Base-by-base conservation (phyloP, 805 yeast genomes). In the Cyberlindnera euphorbiiphila region DNA sequence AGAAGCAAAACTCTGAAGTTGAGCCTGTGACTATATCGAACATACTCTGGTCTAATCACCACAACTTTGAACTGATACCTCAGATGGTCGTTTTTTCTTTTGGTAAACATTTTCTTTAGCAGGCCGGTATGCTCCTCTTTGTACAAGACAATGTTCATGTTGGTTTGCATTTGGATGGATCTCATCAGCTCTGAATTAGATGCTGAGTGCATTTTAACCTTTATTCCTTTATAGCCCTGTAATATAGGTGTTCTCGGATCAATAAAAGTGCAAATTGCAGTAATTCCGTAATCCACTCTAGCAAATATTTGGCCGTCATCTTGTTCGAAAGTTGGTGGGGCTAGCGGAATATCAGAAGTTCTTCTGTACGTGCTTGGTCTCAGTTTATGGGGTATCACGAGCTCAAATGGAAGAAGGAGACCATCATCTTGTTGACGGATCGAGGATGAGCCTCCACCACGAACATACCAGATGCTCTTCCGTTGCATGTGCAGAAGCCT, bases 1-100 rank as follows among this genome's bases (percentile, higher is more conserved):
- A 37, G 25, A 3, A 37, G 23, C 8, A 37, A 33, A 6, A 34
- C 41, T 34, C 32, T 37, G 36, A 32, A 32, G 33, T 13, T 32
- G 17, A 37, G 20, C 24, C 33, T 26, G 21, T 37, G 41, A n/a
- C 12, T 12, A 22, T 32, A 37, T 14, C 41, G 36, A 13, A 37
- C 15, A 15, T 22, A 29, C 27, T 37, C 25, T 16, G 36, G 41
- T 13, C 41, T 27, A 2, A 37, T 24, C 16, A 37, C 17, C 8
- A 37, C 36, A 16, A 37, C 17, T 18, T 25, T 31, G 29, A 37
- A 32, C 14, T 23, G 25, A 31, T 25, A 32, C n/a, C 25, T n/a
- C 7, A 17, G 20, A 6, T 37, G 29, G n/a, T 31, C 32, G 5
- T 16, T 9, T 22, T 27, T 32, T 7, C 18, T 13, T 19, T 32